Evolutionary conservation across 352 stramenopile genomes (phyloP).

Genomic region (Lagenidium giganteum): DNA sequence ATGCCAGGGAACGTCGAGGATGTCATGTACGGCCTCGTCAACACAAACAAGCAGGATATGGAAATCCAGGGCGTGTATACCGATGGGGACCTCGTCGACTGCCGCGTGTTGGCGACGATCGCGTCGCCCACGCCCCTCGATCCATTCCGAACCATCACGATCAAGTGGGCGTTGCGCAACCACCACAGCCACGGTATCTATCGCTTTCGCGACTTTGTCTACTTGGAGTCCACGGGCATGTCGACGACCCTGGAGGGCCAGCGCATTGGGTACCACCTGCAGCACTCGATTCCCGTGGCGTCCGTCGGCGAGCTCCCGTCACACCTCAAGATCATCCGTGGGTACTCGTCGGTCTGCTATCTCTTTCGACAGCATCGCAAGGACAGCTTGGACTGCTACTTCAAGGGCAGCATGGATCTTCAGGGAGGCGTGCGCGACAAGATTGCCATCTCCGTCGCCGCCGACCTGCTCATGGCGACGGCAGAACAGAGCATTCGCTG

Average conservation of each 20-base stretch:
- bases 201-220: conserved; percentile 45
- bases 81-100: conserved; percentile 47
- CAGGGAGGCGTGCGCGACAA: background rate
- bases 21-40: conserved; percentile 36
- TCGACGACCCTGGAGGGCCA: no score
- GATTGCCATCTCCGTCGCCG: background rate
- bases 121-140: conserved; percentile 20
- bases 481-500: background rate
- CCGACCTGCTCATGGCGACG: conserved; percentile 1
- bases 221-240: conserved; percentile 43
- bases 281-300: background rate
- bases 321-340: conserved; percentile 35
- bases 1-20: conserved; percentile 40
- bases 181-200: no score
- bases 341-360: conserved; percentile 28
- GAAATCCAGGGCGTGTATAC: conserved; percentile 36
- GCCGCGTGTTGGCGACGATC: conserved; percentile 34
- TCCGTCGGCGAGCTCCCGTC: conserved; percentile 7
- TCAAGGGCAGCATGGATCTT: conserved; percentile 3
- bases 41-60: conserved; percentile 30
- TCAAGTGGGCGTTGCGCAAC: no score
- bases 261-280: background rate
- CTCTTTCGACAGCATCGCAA: conserved; percentile 36
- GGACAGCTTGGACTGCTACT: conserved; percentile 36
- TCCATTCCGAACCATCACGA: conserved; percentile 35